These are phyloP conservation scores for Panaeolus cyanescens DNA, from an alignment of 768 basidiomycete species.

Conservation along the genomic window DNA sequence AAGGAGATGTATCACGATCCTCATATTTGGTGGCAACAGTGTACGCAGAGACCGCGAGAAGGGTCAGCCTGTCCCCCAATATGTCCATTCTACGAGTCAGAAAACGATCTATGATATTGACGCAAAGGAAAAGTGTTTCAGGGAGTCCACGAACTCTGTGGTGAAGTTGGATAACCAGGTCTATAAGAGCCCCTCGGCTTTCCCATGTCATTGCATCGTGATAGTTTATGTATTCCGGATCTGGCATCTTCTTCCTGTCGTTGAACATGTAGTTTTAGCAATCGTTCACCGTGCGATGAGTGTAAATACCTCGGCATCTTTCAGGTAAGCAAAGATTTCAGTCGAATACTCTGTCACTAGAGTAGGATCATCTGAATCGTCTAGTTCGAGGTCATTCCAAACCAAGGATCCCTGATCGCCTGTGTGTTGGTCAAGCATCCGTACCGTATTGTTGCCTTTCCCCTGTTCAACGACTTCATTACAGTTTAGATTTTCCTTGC, in stretches of 20 bases:
- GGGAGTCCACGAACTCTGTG: constrained; percentile 88
- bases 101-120: constrained; percentile 92
- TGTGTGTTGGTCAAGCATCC: too few species aligned
- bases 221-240: constrained; percentile 91
- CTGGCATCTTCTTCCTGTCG: constrained; percentile 85
- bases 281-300: neutral
- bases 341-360: constrained; percentile 97
- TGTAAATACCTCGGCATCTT: constrained; percentile 73
- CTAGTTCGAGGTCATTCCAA: constrained; percentile 94
- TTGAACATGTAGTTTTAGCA: neutral
- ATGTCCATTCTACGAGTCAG: constrained; percentile 78
- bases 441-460: too few species aligned
- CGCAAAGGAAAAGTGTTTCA: constrained; percentile 92
- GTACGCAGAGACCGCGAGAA: constrained; percentile 92
- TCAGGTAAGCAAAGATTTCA: constrained; percentile 93
- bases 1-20: constrained; percentile 86
- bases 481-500: too few species aligned
- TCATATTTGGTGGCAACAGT: constrained; percentile 94
- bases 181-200: constrained; percentile 91
- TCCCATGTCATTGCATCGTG: constrained; percentile 96
- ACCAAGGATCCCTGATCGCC: constrained; percentile 60
- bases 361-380: constrained; percentile 89
- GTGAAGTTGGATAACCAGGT: constrained; percentile 97
- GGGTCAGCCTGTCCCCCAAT: constrained; percentile 81
- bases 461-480: too few species aligned